A percentile compares a stretch with the other conserved stretches of the same genome.
These are phyloP conservation scores for Citrullus mucosospermus DNA, from an alignment of 306 rosid species.

Conservation along the genomic window DNA sequence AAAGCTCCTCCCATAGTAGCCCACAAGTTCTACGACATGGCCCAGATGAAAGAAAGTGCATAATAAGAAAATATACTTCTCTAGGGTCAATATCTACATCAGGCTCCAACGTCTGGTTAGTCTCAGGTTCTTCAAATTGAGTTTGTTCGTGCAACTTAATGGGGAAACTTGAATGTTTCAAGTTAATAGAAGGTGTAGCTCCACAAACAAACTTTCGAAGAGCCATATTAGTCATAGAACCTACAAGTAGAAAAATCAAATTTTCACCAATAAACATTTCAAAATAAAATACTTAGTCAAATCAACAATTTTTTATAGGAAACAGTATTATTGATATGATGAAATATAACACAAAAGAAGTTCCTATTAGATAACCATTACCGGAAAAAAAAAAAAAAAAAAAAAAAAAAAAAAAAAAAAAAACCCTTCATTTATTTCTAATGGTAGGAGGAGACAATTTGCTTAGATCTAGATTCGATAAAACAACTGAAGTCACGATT, in stretches of 20 bases:
- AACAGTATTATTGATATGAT: not conserved
- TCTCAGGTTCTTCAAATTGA: constrained; percentile 29
- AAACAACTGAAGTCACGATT: not conserved
- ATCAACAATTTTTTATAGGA: not conserved
- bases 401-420: too few species aligned
- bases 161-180: constrained; percentile 54
- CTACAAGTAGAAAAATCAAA: constrained; percentile 11
- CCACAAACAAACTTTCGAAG: constrained; percentile 56
- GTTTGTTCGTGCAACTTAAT: constrained; percentile 32
- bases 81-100: constrained; percentile 66
- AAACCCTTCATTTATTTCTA: not conserved
- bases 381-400: not conserved
- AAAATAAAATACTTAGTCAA: not conserved
- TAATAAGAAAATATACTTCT: constrained; percentile 89
- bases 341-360: not conserved
- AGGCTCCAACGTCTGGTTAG: constrained; percentile 37
- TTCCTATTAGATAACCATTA: not conserved
- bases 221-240: constrained; percentile 66
- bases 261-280: not conserved
- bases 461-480: not conserved
- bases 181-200: constrained; percentile 45
- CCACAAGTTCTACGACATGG: constrained; percentile 71
- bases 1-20: constrained; percentile 80
- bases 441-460: not conserved
- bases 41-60: constrained; percentile 96